phyloP scores from a whole-genome alignment of 2,329 filamentous ascomycete species.

The Epichloe gansuensis region DNA sequence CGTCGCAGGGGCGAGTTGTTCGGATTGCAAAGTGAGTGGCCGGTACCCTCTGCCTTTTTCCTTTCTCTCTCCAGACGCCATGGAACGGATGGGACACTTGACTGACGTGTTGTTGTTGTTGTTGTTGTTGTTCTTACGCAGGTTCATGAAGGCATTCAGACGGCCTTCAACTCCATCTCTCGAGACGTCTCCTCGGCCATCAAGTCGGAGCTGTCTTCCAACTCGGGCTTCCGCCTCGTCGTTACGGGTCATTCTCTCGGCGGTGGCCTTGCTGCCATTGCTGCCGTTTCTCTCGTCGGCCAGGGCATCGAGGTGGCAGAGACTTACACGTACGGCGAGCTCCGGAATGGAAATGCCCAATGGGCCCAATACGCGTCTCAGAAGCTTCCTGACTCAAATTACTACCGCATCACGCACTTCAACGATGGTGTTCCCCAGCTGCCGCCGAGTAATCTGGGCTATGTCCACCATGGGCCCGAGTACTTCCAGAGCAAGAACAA shows the following conservation, averaged over 20 bases:
- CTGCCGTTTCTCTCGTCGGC: background rate
- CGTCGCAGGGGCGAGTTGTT: background rate
- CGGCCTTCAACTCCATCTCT: background rate
- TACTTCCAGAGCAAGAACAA: slow-evolving; percentile 1
- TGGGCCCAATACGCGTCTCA: background rate
- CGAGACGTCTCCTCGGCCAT: background rate
- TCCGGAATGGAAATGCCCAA: background rate
- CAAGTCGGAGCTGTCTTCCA: slow-evolving; percentile 1
- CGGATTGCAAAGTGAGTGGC: slow-evolving; percentile 1
- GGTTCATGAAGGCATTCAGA: slow-evolving; percentile 2
- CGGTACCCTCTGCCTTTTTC: no score
- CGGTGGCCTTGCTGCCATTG: background rate
- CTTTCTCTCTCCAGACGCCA: no score
- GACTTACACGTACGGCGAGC: slow-evolving; percentile 4
- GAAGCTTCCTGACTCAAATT: background rate
- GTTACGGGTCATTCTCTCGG: slow-evolving; percentile 2
- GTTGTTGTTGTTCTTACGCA: background rate
- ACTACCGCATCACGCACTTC: slow-evolving; percentile 1
- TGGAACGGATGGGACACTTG: no score
- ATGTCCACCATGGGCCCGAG: slow-evolving; percentile 2
- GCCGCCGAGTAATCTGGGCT: background rate
- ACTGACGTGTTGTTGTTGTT: no score
- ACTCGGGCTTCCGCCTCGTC: background rate
- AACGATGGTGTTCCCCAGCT: slow-evolving; percentile 4
- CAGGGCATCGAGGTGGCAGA: background rate